Base-by-base conservation (phyloP, 2,329 filamentous ascomycete genomes). In the Penicillium hesseltinei region DNA sequence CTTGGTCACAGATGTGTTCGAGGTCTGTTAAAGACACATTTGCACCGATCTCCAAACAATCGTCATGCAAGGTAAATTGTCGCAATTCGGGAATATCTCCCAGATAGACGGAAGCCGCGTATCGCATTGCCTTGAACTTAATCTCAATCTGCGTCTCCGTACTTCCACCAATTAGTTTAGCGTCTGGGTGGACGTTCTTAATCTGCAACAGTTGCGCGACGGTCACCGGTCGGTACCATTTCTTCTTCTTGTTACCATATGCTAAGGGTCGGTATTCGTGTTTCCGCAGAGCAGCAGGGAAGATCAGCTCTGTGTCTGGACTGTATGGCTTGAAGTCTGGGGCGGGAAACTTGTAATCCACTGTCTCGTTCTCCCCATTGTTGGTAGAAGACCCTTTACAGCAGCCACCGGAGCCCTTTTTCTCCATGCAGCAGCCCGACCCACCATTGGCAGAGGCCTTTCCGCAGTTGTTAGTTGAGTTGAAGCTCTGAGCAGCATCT, bases 81-180 rank as follows among this genome's bases (percentile, higher is more conserved):
- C 91, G 83, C 57, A 99, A 78, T 75, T 97, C 94, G 0, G 90
- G 80, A 57, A 99, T 96, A 68, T 99, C 94, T 11, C 93, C 92
- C 10, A 97, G 90, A 64, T 89, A 97, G 0, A 99, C 90, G 0
- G 92, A 97, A 1, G 90, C 86, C 4, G 88, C 88, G 71, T 97
- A 97, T 66, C 92, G 84, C 80, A 96, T 85, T 1, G 88, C 91
- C 78, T 97, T 97, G 83, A 99, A 97, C 76, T 96, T 97, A 77
- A 95, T 90, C 76, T 99, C 94, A 59, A 99, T 97, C 75, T 97
- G 94, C 0, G 93, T 97, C 75, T 99, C 94, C 2, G 92, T 96
- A 72, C 92, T 96, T 60, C 94, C 94, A 49, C 92, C 93, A 60
- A 99, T 96, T 60, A 99, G 86, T 75, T 97, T 99, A 5, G 93